Conservation (phyloP, 176 grass and related monocot genomes). For the Bothriochloa decipiens region DNA sequence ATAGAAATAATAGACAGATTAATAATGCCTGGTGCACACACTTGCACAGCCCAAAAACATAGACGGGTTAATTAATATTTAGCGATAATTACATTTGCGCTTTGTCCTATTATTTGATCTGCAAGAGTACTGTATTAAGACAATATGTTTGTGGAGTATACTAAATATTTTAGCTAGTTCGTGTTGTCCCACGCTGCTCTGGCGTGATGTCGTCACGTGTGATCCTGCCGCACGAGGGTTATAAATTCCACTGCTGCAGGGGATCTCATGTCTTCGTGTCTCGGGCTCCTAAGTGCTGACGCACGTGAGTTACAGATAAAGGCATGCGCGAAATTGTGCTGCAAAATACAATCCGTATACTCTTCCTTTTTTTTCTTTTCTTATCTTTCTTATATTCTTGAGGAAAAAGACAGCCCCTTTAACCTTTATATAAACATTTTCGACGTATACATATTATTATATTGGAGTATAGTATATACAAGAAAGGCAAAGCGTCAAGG, state of each 20-base stretch:
- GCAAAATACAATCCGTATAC: neutral
- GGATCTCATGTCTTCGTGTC: conserved; percentile 1
- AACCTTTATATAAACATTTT: neutral
- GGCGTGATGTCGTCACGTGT: conserved; percentile 7
- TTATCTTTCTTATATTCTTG: neutral
- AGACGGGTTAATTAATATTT: too few species aligned
- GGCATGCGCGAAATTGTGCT: conserved; percentile 16
- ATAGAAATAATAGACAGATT: too few species aligned
- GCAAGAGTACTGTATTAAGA: too few species aligned
- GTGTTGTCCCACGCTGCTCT: neutral
- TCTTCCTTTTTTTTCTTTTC: neutral
- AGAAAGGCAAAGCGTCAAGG: neutral
- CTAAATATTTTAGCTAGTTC: neutral
- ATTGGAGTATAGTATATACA: neutral
- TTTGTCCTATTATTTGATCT: too few species aligned
- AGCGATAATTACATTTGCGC: too few species aligned
- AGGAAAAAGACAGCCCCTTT: conserved; percentile 22
- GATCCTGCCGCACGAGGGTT: neutral
- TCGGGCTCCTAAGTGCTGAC: conserved; percentile 44
- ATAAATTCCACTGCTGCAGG: conserved; percentile 22
- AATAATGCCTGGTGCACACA: neutral
- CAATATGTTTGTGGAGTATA: too few species aligned
- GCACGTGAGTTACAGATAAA: conserved; percentile 37
- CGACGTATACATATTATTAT: neutral
- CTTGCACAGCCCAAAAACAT: neutral